phyloP scores from a whole-genome alignment of 169 alveolate species.

The Cystoisospora suis region DNA sequence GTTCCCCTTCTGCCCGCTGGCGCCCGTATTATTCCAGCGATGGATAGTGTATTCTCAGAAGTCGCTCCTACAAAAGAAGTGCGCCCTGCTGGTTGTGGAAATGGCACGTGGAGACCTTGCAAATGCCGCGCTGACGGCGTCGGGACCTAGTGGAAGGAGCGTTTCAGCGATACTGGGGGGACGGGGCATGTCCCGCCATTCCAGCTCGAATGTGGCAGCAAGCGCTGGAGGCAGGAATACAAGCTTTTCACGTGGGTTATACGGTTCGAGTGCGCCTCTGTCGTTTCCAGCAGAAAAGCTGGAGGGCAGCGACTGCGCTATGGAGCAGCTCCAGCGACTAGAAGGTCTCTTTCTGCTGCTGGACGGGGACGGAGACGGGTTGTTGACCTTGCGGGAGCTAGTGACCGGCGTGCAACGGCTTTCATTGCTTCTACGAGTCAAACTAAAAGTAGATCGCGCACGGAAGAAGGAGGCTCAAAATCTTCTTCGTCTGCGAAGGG shows the following conservation, averaged over 20 bases:
- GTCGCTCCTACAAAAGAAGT: neutral
- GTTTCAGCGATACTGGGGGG: neutral
- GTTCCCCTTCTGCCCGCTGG: constrained; percentile 10
- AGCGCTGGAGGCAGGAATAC: neutral
- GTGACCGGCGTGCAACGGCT: neutral
- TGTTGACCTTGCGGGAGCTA: neutral
- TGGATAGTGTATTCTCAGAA: neutral
- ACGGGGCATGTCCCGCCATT: neutral
- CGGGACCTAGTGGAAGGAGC: neutral
- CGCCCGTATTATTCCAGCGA: neutral
- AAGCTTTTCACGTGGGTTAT: neutral
- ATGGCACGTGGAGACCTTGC: neutral
- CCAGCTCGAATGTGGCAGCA: neutral
- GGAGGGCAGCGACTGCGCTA: neutral
- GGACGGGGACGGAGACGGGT: constrained; percentile 36
- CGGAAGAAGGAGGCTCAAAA: neutral
- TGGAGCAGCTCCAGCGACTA: constrained; percentile 32
- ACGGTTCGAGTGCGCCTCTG: neutral
- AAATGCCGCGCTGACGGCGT: neutral
- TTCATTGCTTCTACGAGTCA: neutral
- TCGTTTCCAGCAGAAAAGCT: neutral
- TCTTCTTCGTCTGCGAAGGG: neutral
- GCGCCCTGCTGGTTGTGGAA: neutral
- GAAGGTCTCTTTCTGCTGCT: constrained; percentile 22
- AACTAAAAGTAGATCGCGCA: neutral